A percentile compares a stretch with the other conserved stretches of the same genome.
Conservation (phyloP, 805 yeast species). For the Metschnikowia lochheadii region DNA sequence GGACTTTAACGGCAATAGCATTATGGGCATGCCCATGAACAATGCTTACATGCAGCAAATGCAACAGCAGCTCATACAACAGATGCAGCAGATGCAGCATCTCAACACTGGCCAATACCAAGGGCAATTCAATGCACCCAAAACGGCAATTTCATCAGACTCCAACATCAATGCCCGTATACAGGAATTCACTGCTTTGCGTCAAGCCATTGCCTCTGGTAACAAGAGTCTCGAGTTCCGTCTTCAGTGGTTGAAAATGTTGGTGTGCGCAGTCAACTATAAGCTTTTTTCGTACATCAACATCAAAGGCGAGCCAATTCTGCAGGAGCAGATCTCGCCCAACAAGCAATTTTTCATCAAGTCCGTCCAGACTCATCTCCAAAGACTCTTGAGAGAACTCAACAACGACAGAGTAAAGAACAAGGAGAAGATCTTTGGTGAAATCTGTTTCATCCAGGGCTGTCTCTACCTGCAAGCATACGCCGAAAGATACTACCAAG, state of each 20-base stretch:
- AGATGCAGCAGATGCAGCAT: conserved; percentile 14
- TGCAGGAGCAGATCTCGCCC: conserved; percentile 25
- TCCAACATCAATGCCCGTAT: conserved; percentile 28
- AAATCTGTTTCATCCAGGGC: conserved; percentile 36
- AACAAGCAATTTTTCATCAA: conserved; percentile 36
- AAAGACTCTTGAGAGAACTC: conserved; percentile 33
- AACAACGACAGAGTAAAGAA: conserved; percentile 14
- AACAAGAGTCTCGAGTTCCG: conserved; percentile 40
- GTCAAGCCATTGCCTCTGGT: conserved; percentile 37
- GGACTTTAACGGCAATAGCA: conserved; percentile 10
- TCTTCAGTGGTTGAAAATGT: conserved; percentile 41
- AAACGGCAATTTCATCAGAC: conserved; percentile 16
- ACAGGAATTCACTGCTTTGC: conserved; percentile 30
- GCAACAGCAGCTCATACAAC: conserved; percentile 45
- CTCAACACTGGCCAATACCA: conserved; percentile 1
- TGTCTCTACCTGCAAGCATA: conserved; percentile 37
- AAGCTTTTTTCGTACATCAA: conserved; percentile 38
- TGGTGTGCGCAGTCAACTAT: conserved; percentile 36
- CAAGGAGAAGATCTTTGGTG: conserved; percentile 19
- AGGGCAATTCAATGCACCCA: background rate
- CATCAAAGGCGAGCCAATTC: conserved; percentile 38
- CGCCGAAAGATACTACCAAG: conserved; percentile 28
- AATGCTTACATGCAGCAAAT: conserved; percentile 47
- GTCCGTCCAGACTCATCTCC: conserved; percentile 35
- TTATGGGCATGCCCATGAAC: conserved; percentile 11